A percentile compares a stretch with the other conserved stretches of the same genome.
Conservation (phyloP, 2,329 filamentous ascomycete genomes). For the Didymosphaeria variabile region DNA sequence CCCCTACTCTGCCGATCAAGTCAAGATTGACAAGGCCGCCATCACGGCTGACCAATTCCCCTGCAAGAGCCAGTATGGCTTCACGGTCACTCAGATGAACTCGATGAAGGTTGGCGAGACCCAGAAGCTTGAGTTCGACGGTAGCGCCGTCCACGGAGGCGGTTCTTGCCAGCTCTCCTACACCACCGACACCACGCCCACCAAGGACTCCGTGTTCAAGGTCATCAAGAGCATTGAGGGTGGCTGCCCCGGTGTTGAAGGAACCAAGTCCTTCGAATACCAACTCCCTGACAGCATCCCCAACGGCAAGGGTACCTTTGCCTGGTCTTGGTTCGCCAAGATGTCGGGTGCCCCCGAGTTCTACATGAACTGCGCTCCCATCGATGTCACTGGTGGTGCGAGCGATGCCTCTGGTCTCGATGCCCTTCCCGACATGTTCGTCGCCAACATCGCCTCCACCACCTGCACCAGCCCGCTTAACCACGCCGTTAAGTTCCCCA, state of each 20-base stretch:
- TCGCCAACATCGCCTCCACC: conserved; percentile 71
- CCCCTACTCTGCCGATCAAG: conserved; percentile 63
- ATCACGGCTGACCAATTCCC: conserved; percentile 74
- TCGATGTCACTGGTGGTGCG: conserved; percentile 68
- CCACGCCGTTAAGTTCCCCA: conserved; percentile 69
- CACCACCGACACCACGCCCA: conserved; percentile 68
- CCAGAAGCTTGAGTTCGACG: conserved; percentile 71
- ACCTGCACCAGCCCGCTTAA: conserved; percentile 63
- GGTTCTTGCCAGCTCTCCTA: conserved; percentile 89
- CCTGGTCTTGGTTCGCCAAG: conserved; percentile 94
- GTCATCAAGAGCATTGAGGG: conserved; percentile 90
- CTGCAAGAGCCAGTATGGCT: conserved; percentile 62
- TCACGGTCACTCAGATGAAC: conserved; percentile 45
- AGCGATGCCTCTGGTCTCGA: conserved; percentile 64
- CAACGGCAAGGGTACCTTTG: conserved; percentile 79
- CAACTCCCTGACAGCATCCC: conserved; percentile 75
- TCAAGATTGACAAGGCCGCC: conserved; percentile 68
- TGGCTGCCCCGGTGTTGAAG: conserved; percentile 75
- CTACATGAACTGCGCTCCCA: conserved; percentile 93
- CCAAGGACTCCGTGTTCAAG: conserved; percentile 72
- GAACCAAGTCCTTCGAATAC: conserved; percentile 71
- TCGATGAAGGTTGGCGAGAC: conserved; percentile 69
- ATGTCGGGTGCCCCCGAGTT: conserved; percentile 83
- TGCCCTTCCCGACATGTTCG: conserved; percentile 75
- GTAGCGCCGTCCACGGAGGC: conserved; percentile 83